A percentile compares a stretch with the other conserved stretches of the same genome.
phyloP scores from a whole-genome alignment of 768 basidiomycete species.

The Tulasnella sp. region DNA sequence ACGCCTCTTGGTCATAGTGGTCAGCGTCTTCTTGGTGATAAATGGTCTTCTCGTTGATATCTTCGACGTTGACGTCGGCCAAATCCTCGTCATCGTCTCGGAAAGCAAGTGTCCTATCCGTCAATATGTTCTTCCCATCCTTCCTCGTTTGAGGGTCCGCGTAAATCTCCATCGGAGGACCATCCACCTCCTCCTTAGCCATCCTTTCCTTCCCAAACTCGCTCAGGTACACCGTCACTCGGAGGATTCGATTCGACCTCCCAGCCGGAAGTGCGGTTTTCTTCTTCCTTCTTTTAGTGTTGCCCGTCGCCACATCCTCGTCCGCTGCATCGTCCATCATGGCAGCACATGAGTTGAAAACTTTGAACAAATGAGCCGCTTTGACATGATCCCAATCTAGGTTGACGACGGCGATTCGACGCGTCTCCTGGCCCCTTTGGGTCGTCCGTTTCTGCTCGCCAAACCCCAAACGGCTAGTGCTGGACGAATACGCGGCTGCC shows the following conservation, averaged over 20 bases:
- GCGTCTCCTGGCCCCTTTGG: slow-evolving; percentile 44
- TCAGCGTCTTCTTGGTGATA: slow-evolving; percentile 62
- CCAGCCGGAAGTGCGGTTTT: slow-evolving; percentile 44
- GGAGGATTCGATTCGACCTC: slow-evolving; percentile 47
- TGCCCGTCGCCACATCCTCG: slow-evolving; percentile 34
- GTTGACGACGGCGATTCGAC: slow-evolving; percentile 84
- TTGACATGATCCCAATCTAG: slow-evolving; percentile 97
- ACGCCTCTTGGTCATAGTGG: slow-evolving; percentile 81
- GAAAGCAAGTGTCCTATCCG: not conserved
- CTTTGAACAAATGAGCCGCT: slow-evolving; percentile 84
- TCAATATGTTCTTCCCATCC: slow-evolving; percentile 17
- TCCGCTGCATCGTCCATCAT: slow-evolving; percentile 44
- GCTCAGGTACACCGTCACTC: slow-evolving; percentile 84
- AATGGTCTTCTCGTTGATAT: slow-evolving; percentile 60
- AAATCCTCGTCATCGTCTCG: slow-evolving; percentile 36
- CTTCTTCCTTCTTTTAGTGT: slow-evolving; percentile 31
- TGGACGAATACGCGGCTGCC: slow-evolving; percentile 55
- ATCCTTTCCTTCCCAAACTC: slow-evolving; percentile 87
- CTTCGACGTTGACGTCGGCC: slow-evolving; percentile 53
- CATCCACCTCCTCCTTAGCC: slow-evolving; percentile 81
- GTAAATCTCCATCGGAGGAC: slow-evolving; percentile 84
- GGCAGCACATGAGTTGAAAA: slow-evolving; percentile 82
- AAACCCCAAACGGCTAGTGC: slow-evolving; percentile 32
- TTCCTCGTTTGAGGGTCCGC: slow-evolving; percentile 43
- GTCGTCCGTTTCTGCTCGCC: slow-evolving; percentile 36